phyloP scores from a whole-genome alignment of 106 monocot genomes.

The Phalaenopsis aphrodite region DNA sequence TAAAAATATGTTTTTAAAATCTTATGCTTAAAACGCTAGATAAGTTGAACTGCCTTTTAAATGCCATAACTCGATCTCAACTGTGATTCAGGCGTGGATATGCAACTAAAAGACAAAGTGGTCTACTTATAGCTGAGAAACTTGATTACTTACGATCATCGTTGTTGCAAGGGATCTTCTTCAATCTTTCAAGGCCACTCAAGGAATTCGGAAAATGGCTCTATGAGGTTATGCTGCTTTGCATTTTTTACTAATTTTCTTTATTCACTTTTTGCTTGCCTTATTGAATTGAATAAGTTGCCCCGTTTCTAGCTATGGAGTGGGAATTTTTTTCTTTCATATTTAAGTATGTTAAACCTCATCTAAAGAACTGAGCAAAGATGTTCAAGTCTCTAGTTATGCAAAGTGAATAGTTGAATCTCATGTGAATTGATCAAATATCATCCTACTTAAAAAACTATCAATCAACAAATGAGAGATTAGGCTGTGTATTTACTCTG shows the following conservation, averaged over 20 bases:
- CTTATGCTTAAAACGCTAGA: not conserved
- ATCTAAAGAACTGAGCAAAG: not conserved
- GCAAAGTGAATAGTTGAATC: not conserved
- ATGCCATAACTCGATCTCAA: not conserved
- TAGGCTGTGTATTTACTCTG: too few species aligned
- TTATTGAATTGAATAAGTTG: not conserved
- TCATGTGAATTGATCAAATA: not conserved
- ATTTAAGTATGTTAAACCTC: not conserved
- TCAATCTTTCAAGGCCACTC: constrained; percentile 64
- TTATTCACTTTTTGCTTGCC: not conserved
- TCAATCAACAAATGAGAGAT: too few species aligned
- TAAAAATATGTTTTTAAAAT: not conserved
- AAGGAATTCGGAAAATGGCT: constrained; percentile 50
- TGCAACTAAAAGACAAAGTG: constrained; percentile 78
- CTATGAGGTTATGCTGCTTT: constrained; percentile 43
- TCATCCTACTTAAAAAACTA: too few species aligned
- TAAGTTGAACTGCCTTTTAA: not conserved
- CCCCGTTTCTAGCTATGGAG: not conserved
- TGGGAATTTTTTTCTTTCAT: not conserved
- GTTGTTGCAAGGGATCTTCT: constrained; percentile 67
- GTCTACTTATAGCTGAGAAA: constrained; percentile 82
- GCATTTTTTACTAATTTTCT: not conserved
- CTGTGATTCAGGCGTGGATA: constrained; percentile 66
- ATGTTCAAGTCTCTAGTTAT: not conserved
- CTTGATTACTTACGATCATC: constrained; percentile 92